Conservation (phyloP, 345 rosid species). For the Euphorbia lathyris region DNA sequence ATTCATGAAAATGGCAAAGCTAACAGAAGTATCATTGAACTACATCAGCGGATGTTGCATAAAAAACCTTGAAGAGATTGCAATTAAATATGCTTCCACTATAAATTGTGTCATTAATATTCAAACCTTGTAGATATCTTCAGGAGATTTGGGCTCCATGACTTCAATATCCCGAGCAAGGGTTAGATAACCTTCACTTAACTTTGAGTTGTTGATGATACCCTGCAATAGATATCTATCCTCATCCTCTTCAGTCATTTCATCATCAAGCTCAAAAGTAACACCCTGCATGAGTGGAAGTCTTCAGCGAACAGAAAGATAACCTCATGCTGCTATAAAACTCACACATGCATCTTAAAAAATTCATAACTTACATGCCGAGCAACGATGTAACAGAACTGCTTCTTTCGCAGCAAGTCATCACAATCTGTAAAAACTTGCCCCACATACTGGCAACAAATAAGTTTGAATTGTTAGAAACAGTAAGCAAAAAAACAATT, state of each 20-base stretch:
- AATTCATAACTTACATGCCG: constrained; percentile 67
- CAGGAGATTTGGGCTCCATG: constrained; percentile 96
- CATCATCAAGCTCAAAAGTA: constrained; percentile 64
- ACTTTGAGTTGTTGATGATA: constrained; percentile 66
- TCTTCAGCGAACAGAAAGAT: constrained; percentile 8
- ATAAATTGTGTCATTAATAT: background rate
- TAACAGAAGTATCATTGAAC: background rate
- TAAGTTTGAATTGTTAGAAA: background rate
- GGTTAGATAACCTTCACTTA: constrained; percentile 89
- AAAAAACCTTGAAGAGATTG: too few species aligned
- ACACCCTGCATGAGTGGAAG: constrained; percentile 51
- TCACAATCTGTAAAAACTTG: constrained; percentile 76
- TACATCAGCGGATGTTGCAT: background rate
- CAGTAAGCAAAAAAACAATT: background rate
- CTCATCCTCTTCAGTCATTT: constrained; percentile 53
- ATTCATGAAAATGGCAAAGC: constrained; percentile 15
- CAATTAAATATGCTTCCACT: background rate
- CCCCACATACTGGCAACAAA: constrained; percentile 59
- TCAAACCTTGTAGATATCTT: constrained; percentile 90
- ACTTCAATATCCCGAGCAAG: constrained; percentile 99
- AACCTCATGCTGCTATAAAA: background rate
- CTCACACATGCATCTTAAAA: background rate
- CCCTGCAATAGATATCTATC: constrained; percentile 72
- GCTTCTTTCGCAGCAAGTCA: constrained; percentile 65
- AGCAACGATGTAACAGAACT: constrained; percentile 83